Percentiles rank a stretch among this genome's conserved stretches.
phyloP scores from a whole-genome alignment of 306 rosid species.

The Citrullus colocynthis region DNA sequence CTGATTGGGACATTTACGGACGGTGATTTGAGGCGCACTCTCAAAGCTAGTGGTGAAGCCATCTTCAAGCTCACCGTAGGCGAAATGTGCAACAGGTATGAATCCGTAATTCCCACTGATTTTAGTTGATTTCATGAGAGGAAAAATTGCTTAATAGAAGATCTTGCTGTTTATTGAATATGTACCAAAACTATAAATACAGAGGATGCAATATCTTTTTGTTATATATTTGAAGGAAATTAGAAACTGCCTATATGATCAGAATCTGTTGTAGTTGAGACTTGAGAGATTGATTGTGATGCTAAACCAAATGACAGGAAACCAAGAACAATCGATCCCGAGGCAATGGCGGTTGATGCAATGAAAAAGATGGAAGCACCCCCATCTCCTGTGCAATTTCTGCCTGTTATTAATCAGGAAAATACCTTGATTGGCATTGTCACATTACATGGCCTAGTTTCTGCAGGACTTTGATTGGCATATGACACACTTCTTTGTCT shows the following conservation, averaged over 20 bases:
- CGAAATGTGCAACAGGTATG: constrained; percentile 81
- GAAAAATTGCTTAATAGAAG: neutral
- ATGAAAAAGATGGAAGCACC: constrained; percentile 99
- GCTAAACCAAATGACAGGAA: constrained; percentile 26
- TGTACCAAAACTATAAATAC: neutral
- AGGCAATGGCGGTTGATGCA: constrained; percentile 88
- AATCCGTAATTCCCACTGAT: neutral
- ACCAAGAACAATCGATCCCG: constrained; percentile 64
- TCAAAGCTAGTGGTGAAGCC: constrained; percentile 80
- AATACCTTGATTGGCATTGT: constrained; percentile 71
- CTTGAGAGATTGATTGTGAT: neutral
- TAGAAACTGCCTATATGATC: neutral
- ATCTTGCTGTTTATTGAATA: neutral
- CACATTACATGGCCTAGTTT: constrained; percentile 92
- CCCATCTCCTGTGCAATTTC: constrained; percentile 89
- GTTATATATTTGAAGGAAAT: neutral
- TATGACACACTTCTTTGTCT: neutral
- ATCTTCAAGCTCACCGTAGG: constrained; percentile 88
- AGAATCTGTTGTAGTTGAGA: neutral
- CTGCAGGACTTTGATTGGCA: constrained; percentile 59
- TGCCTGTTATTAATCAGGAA: constrained; percentile 63
- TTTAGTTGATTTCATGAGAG: neutral
- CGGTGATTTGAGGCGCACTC: constrained; percentile 94
- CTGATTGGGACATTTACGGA: constrained; percentile 89
- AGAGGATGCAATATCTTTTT: neutral